Conservation (phyloP, 2,329 filamentous ascomycete species). For the Pseudocercospora fuligena region DNA sequence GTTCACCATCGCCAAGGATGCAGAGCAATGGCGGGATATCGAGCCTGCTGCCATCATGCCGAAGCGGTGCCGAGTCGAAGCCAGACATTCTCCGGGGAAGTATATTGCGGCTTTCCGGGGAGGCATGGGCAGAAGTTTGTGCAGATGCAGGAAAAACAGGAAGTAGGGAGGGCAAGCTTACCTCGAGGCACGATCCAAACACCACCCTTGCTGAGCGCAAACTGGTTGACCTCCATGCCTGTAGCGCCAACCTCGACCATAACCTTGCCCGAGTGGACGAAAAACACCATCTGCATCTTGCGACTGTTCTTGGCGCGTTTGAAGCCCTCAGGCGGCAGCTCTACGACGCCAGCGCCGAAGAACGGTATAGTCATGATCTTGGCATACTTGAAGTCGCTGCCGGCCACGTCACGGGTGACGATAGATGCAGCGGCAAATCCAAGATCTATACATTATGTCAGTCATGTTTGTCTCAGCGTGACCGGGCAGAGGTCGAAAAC, state of each 20-base stretch:
- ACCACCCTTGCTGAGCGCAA: conserved; percentile 84
- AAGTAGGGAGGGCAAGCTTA: conserved; percentile 54
- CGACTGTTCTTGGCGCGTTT: conserved; percentile 92
- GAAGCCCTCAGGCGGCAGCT: conserved; percentile 78
- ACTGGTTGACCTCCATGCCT: conserved; percentile 64
- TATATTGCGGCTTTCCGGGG: conserved; percentile 16
- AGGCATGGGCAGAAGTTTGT: conserved; percentile 11
- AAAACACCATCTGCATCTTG: conserved; percentile 97
- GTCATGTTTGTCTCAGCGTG: conserved; percentile 15
- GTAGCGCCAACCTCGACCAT: conserved; percentile 68
- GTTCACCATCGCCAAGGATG: conserved; percentile 2
- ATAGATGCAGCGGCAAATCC: conserved; percentile 64
- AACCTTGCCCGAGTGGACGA: conserved; percentile 82
- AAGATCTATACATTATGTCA: conserved; percentile 54
- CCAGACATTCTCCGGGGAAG: conserved; percentile 27
- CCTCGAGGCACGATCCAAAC: conserved; percentile 95
- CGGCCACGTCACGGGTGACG: conserved; percentile 61
- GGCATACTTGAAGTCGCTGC: conserved; percentile 80
- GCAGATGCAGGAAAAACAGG: conserved; percentile 20
- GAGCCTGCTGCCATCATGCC: conserved; percentile 18
- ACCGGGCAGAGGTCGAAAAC: not conserved
- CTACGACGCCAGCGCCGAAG: conserved; percentile 87
- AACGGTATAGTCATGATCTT: conserved; percentile 86
- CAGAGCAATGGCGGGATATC: not conserved
- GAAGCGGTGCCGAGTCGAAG: conserved; percentile 21